Base-by-base conservation (phyloP, 2,329 filamentous ascomycete species). In the Pseudogymnoascus destructans region DNA sequence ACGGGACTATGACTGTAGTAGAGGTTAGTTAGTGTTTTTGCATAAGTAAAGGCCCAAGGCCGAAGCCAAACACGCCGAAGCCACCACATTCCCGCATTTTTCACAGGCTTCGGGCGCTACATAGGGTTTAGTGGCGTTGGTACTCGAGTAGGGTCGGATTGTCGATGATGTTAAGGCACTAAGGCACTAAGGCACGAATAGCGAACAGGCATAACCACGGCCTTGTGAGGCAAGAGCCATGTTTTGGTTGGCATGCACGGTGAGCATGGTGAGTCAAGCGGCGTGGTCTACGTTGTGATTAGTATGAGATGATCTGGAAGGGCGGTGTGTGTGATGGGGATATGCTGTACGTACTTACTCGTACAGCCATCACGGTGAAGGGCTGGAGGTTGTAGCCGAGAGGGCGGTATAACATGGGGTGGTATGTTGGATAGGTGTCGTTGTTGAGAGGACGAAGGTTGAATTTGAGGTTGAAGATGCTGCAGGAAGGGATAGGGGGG, bases 181-280 rank as follows among this genome's bases (percentile, higher is more conserved):
- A 11, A 52, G 42, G 42, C 42, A 30, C 42, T 30, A 17, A 42
- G 38, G 38, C 38, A 42, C 19, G 38, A 42, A n/a, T n/a, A n/a
- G n/a, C n/a, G n/a, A n/a, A 13, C 42, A 49, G 23, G 42, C 42
- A 49, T 27, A 49, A 27, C 42, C 42, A 49, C 6, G 13, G 15
- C 42, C 21, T 15, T 13, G 42, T 8, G 15, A 49, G 40, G 10
- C 21, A 27, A 30, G 23, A 52, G 23, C 42, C 42, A 49, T 52
- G 42, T 10, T 10, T 23, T 27, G 42, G 23, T 52, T 52, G 42
- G 42, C 42, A 10, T 52, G 42, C 42, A 52, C 11, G 23, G 42
- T 52, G 42, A 52, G 23, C n/a, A 15, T 17, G 42, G 42, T 52
- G 42, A 52, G 42, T 52, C 42, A 52, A 52, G 42, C 42, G 23